phyloP scores from a whole-genome alignment of 352 stramenopile species.

The Globisporangium nagaii region DNA sequence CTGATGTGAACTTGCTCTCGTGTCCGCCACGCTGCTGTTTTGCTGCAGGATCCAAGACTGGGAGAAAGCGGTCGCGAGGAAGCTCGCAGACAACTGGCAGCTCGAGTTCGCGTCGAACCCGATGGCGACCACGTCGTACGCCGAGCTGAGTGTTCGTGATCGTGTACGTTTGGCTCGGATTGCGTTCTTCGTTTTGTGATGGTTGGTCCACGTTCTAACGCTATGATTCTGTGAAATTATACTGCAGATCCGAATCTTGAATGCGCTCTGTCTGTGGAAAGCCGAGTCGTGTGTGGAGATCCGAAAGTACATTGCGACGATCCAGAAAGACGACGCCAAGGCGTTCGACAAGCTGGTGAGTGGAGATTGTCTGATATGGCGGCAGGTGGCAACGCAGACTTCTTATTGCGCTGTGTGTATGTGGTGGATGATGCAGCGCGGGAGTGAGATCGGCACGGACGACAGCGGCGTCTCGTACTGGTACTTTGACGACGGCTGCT shows the following conservation, averaged over 20 bases:
- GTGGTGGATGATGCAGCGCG: conserved; percentile 30
- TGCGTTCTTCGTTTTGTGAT: too few species aligned
- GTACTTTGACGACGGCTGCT: conserved; percentile 84
- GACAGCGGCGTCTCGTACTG: conserved; percentile 74
- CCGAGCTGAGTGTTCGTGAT: conserved; percentile 49
- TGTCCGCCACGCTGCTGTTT: not conserved
- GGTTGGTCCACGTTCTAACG: not conserved
- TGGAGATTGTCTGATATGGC: too few species aligned
- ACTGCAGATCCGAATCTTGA: conserved; percentile 63
- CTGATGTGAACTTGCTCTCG: too few species aligned
- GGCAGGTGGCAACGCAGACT: too few species aligned
- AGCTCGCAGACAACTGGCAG: conserved; percentile 75
- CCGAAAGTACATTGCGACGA: conserved; percentile 55
- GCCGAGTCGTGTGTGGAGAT: conserved; percentile 73
- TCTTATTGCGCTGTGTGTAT: not conserved
- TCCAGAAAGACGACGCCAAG: conserved; percentile 61
- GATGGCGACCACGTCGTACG: conserved; percentile 49
- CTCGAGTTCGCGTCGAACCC: conserved; percentile 63
- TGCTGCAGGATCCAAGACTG: conserved; percentile 69
- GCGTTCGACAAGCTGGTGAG: conserved; percentile 57
- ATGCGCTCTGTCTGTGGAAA: conserved; percentile 82
- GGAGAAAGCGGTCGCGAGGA: conserved; percentile 67
- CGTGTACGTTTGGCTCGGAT: too few species aligned
- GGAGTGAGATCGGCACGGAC: conserved; percentile 63
- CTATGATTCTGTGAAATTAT: not conserved